phyloP scores from a whole-genome alignment of 495 filamentous ascomycete species.

The Aspergillus carlsbadensis region DNA sequence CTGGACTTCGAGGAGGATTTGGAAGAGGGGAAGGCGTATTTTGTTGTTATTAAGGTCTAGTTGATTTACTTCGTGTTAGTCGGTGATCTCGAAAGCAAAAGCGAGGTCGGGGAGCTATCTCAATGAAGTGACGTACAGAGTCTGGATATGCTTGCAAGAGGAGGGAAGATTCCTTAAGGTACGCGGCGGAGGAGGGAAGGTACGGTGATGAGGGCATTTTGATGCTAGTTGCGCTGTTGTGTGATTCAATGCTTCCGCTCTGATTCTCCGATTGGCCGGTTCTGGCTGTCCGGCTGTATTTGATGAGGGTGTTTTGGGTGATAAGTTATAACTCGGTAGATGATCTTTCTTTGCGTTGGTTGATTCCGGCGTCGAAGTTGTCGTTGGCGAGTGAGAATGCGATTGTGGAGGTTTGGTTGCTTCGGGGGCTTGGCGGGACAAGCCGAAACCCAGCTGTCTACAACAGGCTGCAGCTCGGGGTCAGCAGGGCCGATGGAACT shows the following conservation, averaged over 20 bases:
- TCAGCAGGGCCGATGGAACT: too few species aligned
- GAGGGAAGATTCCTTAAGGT: conserved; percentile 61
- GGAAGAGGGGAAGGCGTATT: conserved; percentile 67
- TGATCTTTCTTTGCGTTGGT: background rate
- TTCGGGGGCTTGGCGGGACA: background rate
- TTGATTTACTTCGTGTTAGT: too few species aligned
- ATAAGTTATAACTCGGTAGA: background rate
- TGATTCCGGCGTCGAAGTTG: too few species aligned
- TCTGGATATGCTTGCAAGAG: conserved; percentile 64
- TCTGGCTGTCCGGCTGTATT: background rate
- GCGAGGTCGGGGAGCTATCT: too few species aligned
- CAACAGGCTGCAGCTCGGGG: background rate
- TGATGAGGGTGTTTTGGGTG: background rate
- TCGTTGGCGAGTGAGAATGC: background rate
- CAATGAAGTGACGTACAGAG: conserved; percentile 54
- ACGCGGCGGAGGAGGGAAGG: conserved; percentile 58
- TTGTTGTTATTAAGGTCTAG: conserved; percentile 75
- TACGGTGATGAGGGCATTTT: conserved; percentile 66
- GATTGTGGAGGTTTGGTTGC: background rate
- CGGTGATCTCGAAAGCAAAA: too few species aligned
- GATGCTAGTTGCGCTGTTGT: background rate
- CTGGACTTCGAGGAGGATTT: conserved; percentile 28
- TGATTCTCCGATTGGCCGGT: background rate
- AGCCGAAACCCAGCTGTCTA: too few species aligned
- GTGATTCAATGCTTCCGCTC: background rate